Evolutionary conservation across 805 yeast species (phyloP), one percentile per base, ranked within the genome.

Genomic region (Yueomyces sp.): DNA sequence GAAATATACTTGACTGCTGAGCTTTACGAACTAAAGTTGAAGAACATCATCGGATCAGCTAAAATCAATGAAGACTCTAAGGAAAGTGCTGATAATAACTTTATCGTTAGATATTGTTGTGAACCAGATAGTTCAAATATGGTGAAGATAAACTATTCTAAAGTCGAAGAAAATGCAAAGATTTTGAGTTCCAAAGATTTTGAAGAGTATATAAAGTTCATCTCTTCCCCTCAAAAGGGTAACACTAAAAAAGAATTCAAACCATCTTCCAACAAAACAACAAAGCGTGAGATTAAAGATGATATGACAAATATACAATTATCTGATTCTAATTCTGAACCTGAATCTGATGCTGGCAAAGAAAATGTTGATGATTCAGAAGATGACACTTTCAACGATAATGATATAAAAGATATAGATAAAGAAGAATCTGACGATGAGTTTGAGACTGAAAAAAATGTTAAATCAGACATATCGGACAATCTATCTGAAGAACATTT

Each of bases 1-100:
- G 86, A 80, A 55, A 44, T 80, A 4, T 76, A 74, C 49, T 52
- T 81, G 28, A 73, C 84, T 0, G 69, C 82, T 3, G 69, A 71
- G 33, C 43, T 65, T 26, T 70, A 68, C 3, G 69, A 69, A 36
- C 56, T 80, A 12, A 52, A 59, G 40, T 57, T 77, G 2, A 48
- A 47, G 2, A 67, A 74, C 40, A 65, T 79, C 28, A 48, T 72
- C 2, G 66, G 57, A 4, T 61, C 64, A 37, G 78, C 74, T 5
- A 64, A 55, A 6, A 30, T 30, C 6, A 6, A 30, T 30, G 9
- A 6, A 30, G 33, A 6, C 9, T 30, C 6, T 9, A 9, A 30
- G 1, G 9, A 30, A 30, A 30, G 33, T 2, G 28, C 29, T 26
- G 38, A 45, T 33, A 43, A 37, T 26, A 49, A 45, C 33, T 52